Percentiles rank a stretch among this genome's conserved stretches.
Conservation (phyloP, 2,329 filamentous ascomycete genomes). For the Coniella vitis region DNA sequence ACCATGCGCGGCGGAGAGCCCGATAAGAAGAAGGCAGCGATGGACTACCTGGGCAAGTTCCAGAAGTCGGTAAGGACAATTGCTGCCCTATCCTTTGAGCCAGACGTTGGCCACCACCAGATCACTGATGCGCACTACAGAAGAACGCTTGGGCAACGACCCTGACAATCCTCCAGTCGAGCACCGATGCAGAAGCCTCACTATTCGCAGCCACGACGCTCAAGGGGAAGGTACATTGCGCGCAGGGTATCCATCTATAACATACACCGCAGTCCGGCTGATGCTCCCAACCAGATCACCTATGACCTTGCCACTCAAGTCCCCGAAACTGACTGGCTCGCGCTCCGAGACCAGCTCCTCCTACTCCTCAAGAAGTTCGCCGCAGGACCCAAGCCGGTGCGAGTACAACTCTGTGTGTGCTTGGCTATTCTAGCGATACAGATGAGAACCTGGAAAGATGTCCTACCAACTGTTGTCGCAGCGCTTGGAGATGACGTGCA, state of each 20-base stretch:
- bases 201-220: slow-evolving; percentile 94
- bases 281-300: slow-evolving; percentile 61
- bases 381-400: slow-evolving; percentile 72
- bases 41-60: slow-evolving; percentile 81
- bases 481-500: slow-evolving; percentile 69
- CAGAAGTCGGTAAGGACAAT: slow-evolving; percentile 79
- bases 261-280: slow-evolving; percentile 11
- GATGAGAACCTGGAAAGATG: slow-evolving; percentile 93
- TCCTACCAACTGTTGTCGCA: slow-evolving; percentile 72
- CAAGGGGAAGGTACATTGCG: slow-evolving; percentile 80
- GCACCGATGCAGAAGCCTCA: slow-evolving; percentile 75
- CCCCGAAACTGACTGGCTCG: slow-evolving; percentile 63
- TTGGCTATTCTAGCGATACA: slow-evolving; percentile 92
- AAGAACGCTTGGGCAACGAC: slow-evolving; percentile 86
- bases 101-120: background rate
- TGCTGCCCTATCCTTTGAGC: background rate
- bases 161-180: slow-evolving; percentile 77
- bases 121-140: slow-evolving; percentile 40
- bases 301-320: slow-evolving; percentile 88
- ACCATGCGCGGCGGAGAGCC: slow-evolving; percentile 86
- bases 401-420: slow-evolving; percentile 91
- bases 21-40: slow-evolving; percentile 79
- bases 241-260: slow-evolving; percentile 5
- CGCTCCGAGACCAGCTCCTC: slow-evolving; percentile 78
- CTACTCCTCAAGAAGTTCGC: slow-evolving; percentile 75